These are phyloP conservation scores for Primulina eburnea DNA, from an alignment of 257 asterid genomes.

Conservation along the genomic window DNA sequence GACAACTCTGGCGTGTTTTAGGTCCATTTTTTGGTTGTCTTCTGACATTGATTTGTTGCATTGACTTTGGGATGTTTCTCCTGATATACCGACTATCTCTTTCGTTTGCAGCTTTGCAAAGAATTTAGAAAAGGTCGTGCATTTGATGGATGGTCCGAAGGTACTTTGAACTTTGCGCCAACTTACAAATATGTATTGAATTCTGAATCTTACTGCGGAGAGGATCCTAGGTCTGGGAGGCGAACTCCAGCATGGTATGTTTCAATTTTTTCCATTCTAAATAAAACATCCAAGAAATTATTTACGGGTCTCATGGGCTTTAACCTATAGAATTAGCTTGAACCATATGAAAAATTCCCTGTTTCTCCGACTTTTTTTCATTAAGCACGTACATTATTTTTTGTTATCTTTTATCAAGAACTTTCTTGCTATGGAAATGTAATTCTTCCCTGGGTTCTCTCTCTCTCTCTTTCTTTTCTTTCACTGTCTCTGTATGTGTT, in stretches of 20 bases:
- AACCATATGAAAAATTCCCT: not conserved
- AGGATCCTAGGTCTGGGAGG: constrained; percentile 68
- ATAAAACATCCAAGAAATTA: not conserved
- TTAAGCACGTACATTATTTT: too few species aligned
- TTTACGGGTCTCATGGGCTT: not conserved
- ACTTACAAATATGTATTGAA: constrained; percentile 80
- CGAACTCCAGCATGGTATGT: constrained; percentile 95
- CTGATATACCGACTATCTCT: constrained; percentile 16
- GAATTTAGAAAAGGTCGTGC: constrained; percentile 79
- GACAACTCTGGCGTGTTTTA: not conserved
- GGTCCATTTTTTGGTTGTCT: not conserved
- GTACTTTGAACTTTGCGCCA: constrained; percentile 74
- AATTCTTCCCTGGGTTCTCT: not conserved
- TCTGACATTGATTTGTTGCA: constrained; percentile 4
- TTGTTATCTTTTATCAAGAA: too few species aligned
- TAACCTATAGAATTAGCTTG: not conserved
- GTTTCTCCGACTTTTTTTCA: not conserved
- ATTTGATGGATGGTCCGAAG: constrained; percentile 98
- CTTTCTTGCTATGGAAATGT: not conserved
- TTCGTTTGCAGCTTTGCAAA: constrained; percentile 57
- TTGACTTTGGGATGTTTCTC: constrained; percentile 3
- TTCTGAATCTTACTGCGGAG: constrained; percentile 63
- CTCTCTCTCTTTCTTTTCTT: not conserved
- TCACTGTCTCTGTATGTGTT: not conserved
- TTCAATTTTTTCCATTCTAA: constrained; percentile 8